Base-by-base conservation (phyloP, 129 eudicot genomes). In the Gnaphalium uliginosum region DNA sequence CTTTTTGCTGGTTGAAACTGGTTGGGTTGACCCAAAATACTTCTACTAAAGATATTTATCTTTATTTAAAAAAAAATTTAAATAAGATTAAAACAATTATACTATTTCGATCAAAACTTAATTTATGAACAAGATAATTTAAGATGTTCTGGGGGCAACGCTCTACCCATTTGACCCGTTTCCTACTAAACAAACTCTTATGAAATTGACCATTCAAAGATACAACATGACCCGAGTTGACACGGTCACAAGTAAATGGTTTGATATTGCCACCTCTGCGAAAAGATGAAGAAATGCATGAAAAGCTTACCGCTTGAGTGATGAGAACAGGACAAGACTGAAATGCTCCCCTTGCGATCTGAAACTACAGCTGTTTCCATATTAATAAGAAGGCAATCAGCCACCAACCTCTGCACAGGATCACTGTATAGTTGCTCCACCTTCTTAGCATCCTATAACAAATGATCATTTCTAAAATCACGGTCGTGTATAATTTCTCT, bases 341-440 rank as follows among this genome's bases (percentile, higher is more conserved):
- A 87, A 85, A 94, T 74, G 66, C 87, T 81, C 68, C 98, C 98
- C 85, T 85, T 89, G 37, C 98, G 93, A 76, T 90, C 97, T 9
- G 98, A 88, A 73, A 87, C 96, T 68, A 91, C 77, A 77, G 96
- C 97, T 26, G 98, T 91, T 69, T 94, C 89, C 22, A 48, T 84
- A 79, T 91, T 87, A 84, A 91, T 77, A 82, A 94, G 98, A 69
- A 83, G 87, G 81, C 98, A 94, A 78, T 94, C 98, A 53, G 97
- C 97, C 78, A 94, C 96, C 74, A 91, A 73, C 82, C 98, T 88
- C 86, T 84, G 96, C 7, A 80, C 93, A 80, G 98, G 98, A 76
- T 94, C 98, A 81, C 96, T 84, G 72, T 85, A 89, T 23, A 94
- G 73, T 77, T 87, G 97, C 78, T 94, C 98, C 81, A 94, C 89